These are phyloP conservation scores for Verticillium dahliae DNA, from an alignment of 2,329 filamentous ascomycete genomes.

Conservation along the genomic window DNA sequence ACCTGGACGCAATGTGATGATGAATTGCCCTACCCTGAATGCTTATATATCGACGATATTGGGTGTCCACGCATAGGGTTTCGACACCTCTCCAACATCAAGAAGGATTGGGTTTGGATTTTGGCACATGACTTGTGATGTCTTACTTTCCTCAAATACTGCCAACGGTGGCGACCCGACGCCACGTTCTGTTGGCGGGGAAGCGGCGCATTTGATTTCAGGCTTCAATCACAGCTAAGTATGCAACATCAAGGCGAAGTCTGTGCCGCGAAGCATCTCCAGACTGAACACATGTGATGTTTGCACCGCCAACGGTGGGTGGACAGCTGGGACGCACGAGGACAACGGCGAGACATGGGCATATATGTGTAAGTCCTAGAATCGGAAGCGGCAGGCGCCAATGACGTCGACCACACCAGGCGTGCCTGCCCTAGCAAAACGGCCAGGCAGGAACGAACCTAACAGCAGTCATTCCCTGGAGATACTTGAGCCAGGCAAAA, in stretches of 20 bases:
- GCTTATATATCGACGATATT: slow-evolving; percentile 86
- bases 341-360: background rate
- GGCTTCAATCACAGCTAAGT: too few relatives aligned
- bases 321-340: background rate
- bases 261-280: too few relatives aligned
- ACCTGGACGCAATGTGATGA: slow-evolving; percentile 79
- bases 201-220: too few relatives aligned
- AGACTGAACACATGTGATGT: too few relatives aligned
- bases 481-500: too few relatives aligned
- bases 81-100: slow-evolving; percentile 70
- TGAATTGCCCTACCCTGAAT: slow-evolving; percentile 73
- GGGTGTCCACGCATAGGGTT: slow-evolving; percentile 78
- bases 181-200: too few relatives aligned
- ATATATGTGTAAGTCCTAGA: background rate
- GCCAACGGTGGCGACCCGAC: too few relatives aligned
- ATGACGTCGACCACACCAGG: background rate
- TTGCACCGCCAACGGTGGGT: background rate
- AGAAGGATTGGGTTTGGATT: slow-evolving; percentile 76
- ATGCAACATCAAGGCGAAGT: too few relatives aligned
- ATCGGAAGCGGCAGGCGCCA: background rate
- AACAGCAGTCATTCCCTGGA: too few relatives aligned
- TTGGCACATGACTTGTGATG: slow-evolving; percentile 64
- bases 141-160: too few relatives aligned
- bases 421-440: too few relatives aligned
- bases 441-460: too few relatives aligned